A percentile compares a stretch with the other conserved stretches of the same genome.
These are phyloP conservation scores for Punctularia strigosozonata DNA, from an alignment of 768 basidiomycete genomes.

Conservation along the genomic window DNA sequence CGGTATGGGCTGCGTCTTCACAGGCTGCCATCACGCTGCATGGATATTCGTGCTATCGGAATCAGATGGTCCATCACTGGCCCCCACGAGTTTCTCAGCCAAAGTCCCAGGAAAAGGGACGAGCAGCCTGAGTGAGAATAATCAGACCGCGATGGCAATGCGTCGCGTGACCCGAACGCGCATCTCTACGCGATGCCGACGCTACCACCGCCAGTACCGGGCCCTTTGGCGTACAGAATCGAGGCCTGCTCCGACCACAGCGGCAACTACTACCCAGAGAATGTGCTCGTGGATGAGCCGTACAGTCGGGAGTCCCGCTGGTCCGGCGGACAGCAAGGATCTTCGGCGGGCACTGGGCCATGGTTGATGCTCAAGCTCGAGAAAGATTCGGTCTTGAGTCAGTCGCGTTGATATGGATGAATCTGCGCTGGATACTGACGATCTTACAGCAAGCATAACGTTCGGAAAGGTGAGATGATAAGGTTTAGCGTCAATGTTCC, in stretches of 20 bases:
- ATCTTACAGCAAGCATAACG: conserved; percentile 46
- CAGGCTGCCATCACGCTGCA: too few relatives aligned
- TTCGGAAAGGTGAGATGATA: conserved; percentile 59
- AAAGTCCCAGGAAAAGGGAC: too few relatives aligned
- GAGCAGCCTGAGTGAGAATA: too few relatives aligned
- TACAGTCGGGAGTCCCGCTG: conserved; percentile 59
- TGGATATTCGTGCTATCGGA: too few relatives aligned
- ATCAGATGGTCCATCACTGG: too few relatives aligned
- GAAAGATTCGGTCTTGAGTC: conserved; percentile 51
- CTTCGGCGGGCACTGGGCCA: conserved; percentile 40
- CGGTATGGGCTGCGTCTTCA: too few relatives aligned
- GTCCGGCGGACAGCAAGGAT: conserved; percentile 63
- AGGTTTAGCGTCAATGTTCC: conserved; percentile 8
- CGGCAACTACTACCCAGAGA: conserved; percentile 54
- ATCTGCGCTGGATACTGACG: conserved; percentile 4
- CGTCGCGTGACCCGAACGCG: too few relatives aligned
- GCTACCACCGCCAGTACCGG: conserved; percentile 7
- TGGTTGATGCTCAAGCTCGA: conserved; percentile 65
- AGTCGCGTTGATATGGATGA: conserved; percentile 17
- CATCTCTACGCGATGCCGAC: too few relatives aligned
- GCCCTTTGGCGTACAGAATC: conserved; percentile 37
- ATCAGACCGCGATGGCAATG: too few relatives aligned
- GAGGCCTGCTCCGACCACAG: conserved; percentile 60
- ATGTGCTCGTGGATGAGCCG: conserved; percentile 55
- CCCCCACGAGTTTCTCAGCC: too few relatives aligned